A percentile compares a stretch with the other conserved stretches of the same genome.
Conservation (phyloP, 768 basidiomycete genomes). For the Krasilnikovozyma curviuscula region DNA sequence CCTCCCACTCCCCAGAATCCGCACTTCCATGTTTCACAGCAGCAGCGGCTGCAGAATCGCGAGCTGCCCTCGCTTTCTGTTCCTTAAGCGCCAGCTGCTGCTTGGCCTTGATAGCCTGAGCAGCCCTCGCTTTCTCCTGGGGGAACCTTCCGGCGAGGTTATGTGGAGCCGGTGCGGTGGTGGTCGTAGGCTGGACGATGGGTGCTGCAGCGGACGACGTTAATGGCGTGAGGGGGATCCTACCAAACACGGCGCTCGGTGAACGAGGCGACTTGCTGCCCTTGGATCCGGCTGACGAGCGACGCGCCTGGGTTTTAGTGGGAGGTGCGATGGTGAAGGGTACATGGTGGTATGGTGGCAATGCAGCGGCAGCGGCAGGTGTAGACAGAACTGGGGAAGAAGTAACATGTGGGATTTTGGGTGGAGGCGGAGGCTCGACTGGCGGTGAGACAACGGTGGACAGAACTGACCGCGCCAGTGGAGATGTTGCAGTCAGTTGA, state of each 20-base stretch:
- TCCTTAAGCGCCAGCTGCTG: background rate
- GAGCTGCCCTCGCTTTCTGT: background rate
- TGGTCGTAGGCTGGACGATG: background rate
- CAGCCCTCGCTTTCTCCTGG: constrained; percentile 1
- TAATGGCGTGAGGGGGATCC: background rate
- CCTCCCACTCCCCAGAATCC: too few species aligned
- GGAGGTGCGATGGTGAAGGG: background rate
- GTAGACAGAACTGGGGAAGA: background rate
- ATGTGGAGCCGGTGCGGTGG: background rate
- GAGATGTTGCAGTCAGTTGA: too few species aligned
- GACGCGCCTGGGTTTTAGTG: background rate
- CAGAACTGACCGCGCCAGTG: too few species aligned
- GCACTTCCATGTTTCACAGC: background rate
- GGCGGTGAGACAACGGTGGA: background rate
- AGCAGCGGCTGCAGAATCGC: background rate
- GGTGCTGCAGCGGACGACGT: background rate
- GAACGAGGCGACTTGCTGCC: background rate
- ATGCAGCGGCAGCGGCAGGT: background rate
- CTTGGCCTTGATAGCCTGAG: background rate
- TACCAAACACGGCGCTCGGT: background rate
- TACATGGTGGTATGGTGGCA: too few species aligned
- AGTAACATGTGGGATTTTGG: background rate
- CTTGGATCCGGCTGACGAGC: background rate
- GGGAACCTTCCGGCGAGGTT: background rate
- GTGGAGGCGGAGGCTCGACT: background rate